Percentiles rank a stretch among this genome's conserved stretches.
phyloP scores from a whole-genome alignment of 257 asterid genomes.

The Solanum medicagineum region DNA sequence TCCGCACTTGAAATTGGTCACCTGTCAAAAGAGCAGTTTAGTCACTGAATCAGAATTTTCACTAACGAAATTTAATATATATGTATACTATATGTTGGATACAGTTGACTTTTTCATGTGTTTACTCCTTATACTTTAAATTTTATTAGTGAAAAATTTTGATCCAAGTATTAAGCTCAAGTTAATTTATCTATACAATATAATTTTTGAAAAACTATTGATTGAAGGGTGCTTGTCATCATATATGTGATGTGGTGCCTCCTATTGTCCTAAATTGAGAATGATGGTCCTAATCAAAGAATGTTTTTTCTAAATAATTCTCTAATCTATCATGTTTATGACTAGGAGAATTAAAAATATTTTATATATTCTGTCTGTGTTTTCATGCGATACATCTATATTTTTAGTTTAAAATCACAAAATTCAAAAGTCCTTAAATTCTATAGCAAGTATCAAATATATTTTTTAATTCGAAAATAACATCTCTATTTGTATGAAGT shows the following conservation, averaged over 20 bases:
- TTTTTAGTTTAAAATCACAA: not conserved
- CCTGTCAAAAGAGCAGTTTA: slow-evolving; percentile 14
- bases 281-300: not conserved
- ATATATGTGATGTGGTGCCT: not conserved
- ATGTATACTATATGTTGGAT: too few relatives aligned
- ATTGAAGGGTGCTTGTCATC: not conserved
- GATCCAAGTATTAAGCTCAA: fast-evolving
- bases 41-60: not conserved
- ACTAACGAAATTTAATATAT: not conserved
- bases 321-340: not conserved
- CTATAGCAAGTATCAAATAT: not conserved
- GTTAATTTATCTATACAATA: too few relatives aligned
- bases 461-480: too few relatives aligned
- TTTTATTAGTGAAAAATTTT: fast-evolving
- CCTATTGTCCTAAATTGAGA: not conserved
- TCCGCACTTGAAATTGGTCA: slow-evolving; percentile 63
- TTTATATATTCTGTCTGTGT: not conserved
- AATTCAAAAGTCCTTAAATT: not conserved
- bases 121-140: not conserved
- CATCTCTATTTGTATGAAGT: too few relatives aligned
- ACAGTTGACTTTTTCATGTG: not conserved
- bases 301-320: not conserved
- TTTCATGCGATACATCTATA: not conserved
- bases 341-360: not conserved
- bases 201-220: too few relatives aligned